Percentiles rank a stretch among this genome's conserved stretches.
Conservation (phyloP, 2,329 filamentous ascomycete genomes). For the Hypoxylon sp. region DNA sequence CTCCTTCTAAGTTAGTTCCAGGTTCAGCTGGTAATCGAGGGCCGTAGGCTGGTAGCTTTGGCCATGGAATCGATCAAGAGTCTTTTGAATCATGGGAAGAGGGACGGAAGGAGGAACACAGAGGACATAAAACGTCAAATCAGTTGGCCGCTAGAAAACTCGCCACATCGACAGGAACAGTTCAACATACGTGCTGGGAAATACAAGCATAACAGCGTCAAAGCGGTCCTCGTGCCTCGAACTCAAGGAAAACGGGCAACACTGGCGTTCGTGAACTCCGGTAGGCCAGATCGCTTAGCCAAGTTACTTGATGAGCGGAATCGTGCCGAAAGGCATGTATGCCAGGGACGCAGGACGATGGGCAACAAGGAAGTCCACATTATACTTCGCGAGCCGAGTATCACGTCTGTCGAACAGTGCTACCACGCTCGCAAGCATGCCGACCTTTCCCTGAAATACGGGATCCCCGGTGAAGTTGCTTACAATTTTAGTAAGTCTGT, state of each 20-base stretch:
- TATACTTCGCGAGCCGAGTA: conserved; percentile 44
- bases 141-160: conserved; percentile 20
- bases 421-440: conserved; percentile 35
- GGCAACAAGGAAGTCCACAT: conserved; percentile 42
- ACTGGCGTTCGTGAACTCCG: conserved; percentile 31
- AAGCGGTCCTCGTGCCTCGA: conserved; percentile 38
- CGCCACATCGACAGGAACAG: background rate
- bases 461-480: conserved; percentile 24
- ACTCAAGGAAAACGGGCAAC: conserved; percentile 41
- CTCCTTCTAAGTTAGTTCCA: background rate
- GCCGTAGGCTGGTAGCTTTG: background rate
- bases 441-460: conserved; percentile 41
- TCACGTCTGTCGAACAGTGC: conserved; percentile 38
- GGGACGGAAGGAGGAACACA: conserved; percentile 12
- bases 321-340: conserved; percentile 35
- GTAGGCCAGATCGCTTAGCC: conserved; percentile 36
- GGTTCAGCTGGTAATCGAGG: background rate
- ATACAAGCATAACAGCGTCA: background rate
- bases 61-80: conserved; percentile 44
- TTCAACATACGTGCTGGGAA: background rate
- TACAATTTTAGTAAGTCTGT: conserved; percentile 48
- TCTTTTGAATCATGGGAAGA: conserved; percentile 24
- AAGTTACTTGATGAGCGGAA: conserved; percentile 40
- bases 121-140: conserved; percentile 7
- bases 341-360: conserved; percentile 37